Percentiles rank a stretch among this genome's conserved stretches.
These are phyloP conservation scores for Penicillium paradoxum DNA, from an alignment of 495 filamentous ascomycete genomes.

Conservation along the genomic window DNA sequence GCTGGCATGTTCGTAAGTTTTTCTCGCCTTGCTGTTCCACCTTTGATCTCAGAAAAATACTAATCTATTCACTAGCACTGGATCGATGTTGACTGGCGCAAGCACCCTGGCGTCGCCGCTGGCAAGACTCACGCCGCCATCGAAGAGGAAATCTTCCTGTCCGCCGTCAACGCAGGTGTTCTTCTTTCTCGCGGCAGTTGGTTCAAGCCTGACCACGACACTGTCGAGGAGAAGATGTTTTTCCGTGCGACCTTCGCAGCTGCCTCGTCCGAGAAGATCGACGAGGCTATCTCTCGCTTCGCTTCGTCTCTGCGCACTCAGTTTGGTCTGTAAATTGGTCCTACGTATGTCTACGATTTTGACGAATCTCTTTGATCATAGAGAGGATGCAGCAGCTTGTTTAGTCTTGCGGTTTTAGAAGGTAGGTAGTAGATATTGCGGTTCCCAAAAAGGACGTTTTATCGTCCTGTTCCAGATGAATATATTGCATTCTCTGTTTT, in stretches of 20 bases:
- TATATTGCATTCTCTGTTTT: background rate
- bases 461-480: background rate
- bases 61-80: conserved; percentile 56
- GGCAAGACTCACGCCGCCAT: conserved; percentile 61
- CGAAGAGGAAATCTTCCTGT: conserved; percentile 80
- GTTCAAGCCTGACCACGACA: conserved; percentile 66
- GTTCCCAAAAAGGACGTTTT: background rate
- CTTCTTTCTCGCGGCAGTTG: conserved; percentile 78
- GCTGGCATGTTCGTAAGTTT: conserved; percentile 95
- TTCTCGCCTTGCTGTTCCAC: background rate
- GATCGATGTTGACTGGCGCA: conserved; percentile 70
- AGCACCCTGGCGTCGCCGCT: conserved; percentile 58
- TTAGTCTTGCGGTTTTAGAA: background rate
- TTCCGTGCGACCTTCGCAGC: conserved; percentile 88
- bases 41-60: background rate
- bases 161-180: conserved; percentile 63
- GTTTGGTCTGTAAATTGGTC: conserved; percentile 43
- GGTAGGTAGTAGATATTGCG: background rate
- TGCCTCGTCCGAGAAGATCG: conserved; percentile 67
- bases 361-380: background rate
- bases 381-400: background rate
- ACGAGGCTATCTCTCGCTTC: conserved; percentile 72
- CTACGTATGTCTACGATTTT: background rate
- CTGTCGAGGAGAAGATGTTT: conserved; percentile 54
- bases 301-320: conserved; percentile 61